Base-by-base conservation (phyloP, 169 alveolate species). In the Eimeria sp. region DNA sequence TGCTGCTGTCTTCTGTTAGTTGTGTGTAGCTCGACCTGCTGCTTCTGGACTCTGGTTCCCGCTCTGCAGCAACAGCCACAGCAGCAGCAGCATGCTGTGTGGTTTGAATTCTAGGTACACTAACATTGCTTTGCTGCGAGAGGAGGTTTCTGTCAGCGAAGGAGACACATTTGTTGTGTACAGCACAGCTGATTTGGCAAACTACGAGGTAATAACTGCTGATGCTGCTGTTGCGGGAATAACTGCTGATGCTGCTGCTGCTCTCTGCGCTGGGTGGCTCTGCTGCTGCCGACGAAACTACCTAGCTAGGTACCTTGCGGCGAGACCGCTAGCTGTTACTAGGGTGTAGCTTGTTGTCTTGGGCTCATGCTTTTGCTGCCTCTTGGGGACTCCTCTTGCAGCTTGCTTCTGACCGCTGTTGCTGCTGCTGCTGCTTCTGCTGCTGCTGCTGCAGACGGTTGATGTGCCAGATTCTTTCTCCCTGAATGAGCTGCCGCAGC, bases 101-200 rank as follows among this genome's bases (percentile, higher is more conserved):
- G 40, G 40, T 34, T 34, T 61, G 72, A 18, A 20, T 13, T n/a
- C 18, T 30, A 72, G 82, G 82, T 89, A 89, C 95, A 75, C 95
- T 65, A 89, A 89, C 95, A 65, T 92, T 49, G 92, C 92, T 5
- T 30, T 92, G 57, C 78, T 92, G 13, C 20, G 54, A 83, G 72
- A 72, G 5, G 95, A 92, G 30, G 91, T 75, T 18, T 22, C 25
- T 20, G 95, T 92, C 40, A 34, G 34, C 22, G 27, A 45, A 57
- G 90, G 90, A 43, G 95, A 92, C 51, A 25, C n/a, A 51, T n/a
- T 92, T 27, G 92, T 75, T 51, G 95, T 92, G 16, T 40, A 92
- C 47, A 51, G 91, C 22, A 61, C 86, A n/a, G 95, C 92, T 13
- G 95, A 92, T 25, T 67, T 92, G n/a, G 27, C 30, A 61, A 92